Conservation (phyloP, 306 rosid genomes). For the Geum urbanum region DNA sequence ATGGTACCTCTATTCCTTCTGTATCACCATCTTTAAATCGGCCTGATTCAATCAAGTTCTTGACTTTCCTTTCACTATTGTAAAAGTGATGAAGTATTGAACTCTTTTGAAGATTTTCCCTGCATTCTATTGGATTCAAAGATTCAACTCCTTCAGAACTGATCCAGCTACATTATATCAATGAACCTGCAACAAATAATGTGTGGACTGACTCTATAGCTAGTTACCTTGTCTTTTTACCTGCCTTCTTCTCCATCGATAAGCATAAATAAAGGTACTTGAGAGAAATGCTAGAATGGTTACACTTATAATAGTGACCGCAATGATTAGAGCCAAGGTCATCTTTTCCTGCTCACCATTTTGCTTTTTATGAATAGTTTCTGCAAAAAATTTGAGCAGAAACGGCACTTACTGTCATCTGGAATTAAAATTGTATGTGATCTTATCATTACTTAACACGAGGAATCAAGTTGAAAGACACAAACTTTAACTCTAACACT, state of each 20-base stretch:
- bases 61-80: constrained; percentile 33
- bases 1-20: constrained; percentile 57
- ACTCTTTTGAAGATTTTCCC: constrained; percentile 39
- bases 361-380: constrained; percentile 24
- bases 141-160: constrained; percentile 21
- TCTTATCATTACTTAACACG: neutral
- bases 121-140: constrained; percentile 41
- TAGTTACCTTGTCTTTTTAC: constrained; percentile 46
- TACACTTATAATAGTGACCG: constrained; percentile 28
- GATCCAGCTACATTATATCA: neutral
- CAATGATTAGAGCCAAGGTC: constrained; percentile 41
- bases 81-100: constrained; percentile 41
- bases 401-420: neutral
- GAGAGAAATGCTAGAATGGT: constrained; percentile 42
- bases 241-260: constrained; percentile 39
- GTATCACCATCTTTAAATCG: constrained; percentile 50
- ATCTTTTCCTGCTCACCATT: constrained; percentile 25
- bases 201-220: neutral
- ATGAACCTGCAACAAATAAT: neutral
- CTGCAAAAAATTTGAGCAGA: constrained; percentile 30
- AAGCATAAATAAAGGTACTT: constrained; percentile 37
- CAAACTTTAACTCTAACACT: too few relatives aligned
- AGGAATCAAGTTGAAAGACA: too few relatives aligned
- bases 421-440: neutral
- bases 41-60: constrained; percentile 53